Evolutionary conservation across 148 eudicot genomes (phyloP).

Genomic region (Polygonum aviculare): DNA sequence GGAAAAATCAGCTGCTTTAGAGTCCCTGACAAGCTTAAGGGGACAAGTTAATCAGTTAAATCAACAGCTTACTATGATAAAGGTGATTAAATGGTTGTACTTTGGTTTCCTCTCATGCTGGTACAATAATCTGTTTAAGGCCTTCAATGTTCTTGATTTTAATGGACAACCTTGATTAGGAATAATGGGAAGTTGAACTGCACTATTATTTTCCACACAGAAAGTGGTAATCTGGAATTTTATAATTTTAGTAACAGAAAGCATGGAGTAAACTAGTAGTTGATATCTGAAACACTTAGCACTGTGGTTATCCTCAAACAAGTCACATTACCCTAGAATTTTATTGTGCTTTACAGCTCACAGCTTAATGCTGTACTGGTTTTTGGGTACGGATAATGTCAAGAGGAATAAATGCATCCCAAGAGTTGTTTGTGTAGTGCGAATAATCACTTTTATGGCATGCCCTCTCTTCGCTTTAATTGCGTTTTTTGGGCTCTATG

Average conservation of each 20-base stretch:
- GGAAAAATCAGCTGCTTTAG: constrained; percentile 49
- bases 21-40: constrained; percentile 45
- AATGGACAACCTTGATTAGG: not conserved
- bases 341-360: not conserved
- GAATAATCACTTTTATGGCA: not conserved
- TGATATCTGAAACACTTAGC: not conserved
- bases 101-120: not conserved
- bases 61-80: constrained; percentile 46
- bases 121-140: not conserved
- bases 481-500: not conserved
- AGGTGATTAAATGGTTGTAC: constrained; percentile 20
- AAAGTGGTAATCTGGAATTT: not conserved
- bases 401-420: not conserved
- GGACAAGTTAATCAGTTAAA: constrained; percentile 48
- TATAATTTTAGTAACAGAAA: not conserved
- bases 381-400: not conserved
- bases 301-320: not conserved
- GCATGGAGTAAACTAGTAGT: not conserved
- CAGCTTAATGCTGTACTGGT: not conserved
- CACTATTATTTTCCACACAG: not conserved
- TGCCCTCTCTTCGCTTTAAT: not conserved
- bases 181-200: not conserved
- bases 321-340: not conserved
- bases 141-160: not conserved
- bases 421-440: not conserved